Conservation (phyloP, 1,284 basidiomycete species). For the Tilletia setariae region DNA sequence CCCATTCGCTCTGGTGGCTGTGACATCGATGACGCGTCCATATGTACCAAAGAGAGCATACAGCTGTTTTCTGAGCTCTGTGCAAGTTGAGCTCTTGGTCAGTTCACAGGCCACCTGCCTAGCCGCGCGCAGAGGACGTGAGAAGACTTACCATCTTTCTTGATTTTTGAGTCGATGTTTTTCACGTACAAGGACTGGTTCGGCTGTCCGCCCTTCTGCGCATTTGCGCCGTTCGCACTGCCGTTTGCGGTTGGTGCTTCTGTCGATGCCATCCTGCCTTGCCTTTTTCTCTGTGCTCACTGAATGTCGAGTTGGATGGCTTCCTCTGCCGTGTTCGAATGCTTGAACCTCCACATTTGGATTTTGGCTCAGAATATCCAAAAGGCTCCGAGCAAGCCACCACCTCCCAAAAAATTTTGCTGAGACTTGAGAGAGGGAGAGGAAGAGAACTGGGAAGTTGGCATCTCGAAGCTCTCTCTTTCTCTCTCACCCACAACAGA, state of each 20-base stretch:
- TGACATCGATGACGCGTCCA: conserved; percentile 86
- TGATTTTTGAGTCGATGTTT: conserved; percentile 88
- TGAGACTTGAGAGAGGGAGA: neutral
- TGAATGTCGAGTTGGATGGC: neutral
- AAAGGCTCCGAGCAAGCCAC: conserved; percentile 10
- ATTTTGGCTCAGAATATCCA: neutral
- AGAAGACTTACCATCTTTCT: conserved; percentile 67
- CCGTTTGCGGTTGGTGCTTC: neutral
- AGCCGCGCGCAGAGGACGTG: neutral
- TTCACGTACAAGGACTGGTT: conserved; percentile 88
- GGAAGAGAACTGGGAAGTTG: neutral
- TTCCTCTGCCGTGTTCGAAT: too few relatives aligned
- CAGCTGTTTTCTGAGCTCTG: conserved; percentile 76
- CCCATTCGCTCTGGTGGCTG: conserved; percentile 80
- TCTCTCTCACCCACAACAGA: too few relatives aligned
- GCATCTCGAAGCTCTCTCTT: too few relatives aligned
- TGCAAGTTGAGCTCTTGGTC: too few relatives aligned
- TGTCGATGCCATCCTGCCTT: neutral
- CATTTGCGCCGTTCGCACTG: neutral
- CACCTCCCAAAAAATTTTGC: neutral
- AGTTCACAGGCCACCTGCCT: too few relatives aligned
- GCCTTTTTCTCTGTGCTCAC: neutral
- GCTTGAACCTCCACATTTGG: too few relatives aligned
- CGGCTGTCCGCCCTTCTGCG: conserved; percentile 56
- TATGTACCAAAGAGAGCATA: conserved; percentile 88